Conservation (phyloP, 495 filamentous ascomycete genomes). For the Hypomontagnella submonticulosa region DNA sequence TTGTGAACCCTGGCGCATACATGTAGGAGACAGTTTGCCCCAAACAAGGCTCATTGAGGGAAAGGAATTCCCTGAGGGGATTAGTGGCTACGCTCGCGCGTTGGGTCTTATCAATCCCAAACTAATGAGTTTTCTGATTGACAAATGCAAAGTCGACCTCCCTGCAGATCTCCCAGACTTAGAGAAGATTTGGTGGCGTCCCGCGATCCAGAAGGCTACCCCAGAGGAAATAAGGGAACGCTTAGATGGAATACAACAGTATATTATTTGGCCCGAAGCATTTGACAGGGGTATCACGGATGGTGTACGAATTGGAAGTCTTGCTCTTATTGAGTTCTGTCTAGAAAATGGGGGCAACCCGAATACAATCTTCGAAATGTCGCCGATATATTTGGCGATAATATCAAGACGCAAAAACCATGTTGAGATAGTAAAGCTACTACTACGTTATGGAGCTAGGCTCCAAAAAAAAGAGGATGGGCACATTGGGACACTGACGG, state of each 20-base stretch:
- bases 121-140: constrained; percentile 4
- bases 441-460: constrained; percentile 14
- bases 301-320: not conserved
- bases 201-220: not conserved
- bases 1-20: too few species aligned
- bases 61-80: too few species aligned
- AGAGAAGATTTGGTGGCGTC: not conserved
- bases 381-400: not conserved
- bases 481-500: not conserved
- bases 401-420: not conserved
- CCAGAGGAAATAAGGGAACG: constrained; percentile 15
- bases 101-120: constrained; percentile 19
- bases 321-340: constrained; percentile 8
- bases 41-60: not conserved
- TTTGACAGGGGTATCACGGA: not conserved
- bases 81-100: constrained; percentile 12
- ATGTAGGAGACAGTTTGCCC: too few species aligned
- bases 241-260: constrained; percentile 22
- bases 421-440: constrained; percentile 10
- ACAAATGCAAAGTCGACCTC: constrained; percentile 20
- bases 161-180: not conserved
- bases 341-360: constrained; percentile 32
- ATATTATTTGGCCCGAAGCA: constrained; percentile 19
- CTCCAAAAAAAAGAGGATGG: not conserved
- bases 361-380: not conserved